Evolutionary conservation across 2,329 filamentous ascomycete genomes (phyloP).

Genomic region (Microdochium bolleyi): DNA sequence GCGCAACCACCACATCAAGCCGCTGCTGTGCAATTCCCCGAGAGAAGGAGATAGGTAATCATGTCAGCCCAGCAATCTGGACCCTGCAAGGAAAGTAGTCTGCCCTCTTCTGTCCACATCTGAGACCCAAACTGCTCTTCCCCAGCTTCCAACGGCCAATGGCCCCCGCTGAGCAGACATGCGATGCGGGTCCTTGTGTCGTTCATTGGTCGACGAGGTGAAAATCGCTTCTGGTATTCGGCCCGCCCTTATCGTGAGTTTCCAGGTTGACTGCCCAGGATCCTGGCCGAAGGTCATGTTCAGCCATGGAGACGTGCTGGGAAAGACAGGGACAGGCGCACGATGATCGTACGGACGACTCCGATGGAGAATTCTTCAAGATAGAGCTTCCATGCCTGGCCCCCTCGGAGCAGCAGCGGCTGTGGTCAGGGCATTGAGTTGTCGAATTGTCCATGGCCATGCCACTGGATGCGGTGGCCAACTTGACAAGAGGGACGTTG

Average conservation of each 20-base stretch:
- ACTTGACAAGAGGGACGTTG: too few relatives aligned
- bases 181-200: slow-evolving; percentile 6
- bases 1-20: not conserved
- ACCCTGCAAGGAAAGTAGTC: not conserved
- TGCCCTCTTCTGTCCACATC: not conserved
- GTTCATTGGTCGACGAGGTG: not conserved
- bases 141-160: slow-evolving; percentile 10
- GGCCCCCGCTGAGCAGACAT: slow-evolving; percentile 1
- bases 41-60: not conserved
- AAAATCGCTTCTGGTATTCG: not conserved
- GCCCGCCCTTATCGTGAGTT: slow-evolving; percentile 3
- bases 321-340: too few relatives aligned
- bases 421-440: too few relatives aligned
- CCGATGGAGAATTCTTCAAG: too few relatives aligned
- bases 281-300: not conserved
- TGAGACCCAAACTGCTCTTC: too few relatives aligned
- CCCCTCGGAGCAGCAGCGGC: too few relatives aligned
- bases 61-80: not conserved
- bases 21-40: not conserved
- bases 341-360: too few relatives aligned
- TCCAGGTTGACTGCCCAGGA: not conserved
- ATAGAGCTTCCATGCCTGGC: too few relatives aligned
- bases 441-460: too few relatives aligned
- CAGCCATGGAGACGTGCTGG: too few relatives aligned
- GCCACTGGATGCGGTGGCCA: too few relatives aligned